Evolutionary conservation across 2,329 filamentous ascomycete species (phyloP), one percentile per base, ranked within the genome.

Genomic region (Gyromitra esculenta): DNA sequence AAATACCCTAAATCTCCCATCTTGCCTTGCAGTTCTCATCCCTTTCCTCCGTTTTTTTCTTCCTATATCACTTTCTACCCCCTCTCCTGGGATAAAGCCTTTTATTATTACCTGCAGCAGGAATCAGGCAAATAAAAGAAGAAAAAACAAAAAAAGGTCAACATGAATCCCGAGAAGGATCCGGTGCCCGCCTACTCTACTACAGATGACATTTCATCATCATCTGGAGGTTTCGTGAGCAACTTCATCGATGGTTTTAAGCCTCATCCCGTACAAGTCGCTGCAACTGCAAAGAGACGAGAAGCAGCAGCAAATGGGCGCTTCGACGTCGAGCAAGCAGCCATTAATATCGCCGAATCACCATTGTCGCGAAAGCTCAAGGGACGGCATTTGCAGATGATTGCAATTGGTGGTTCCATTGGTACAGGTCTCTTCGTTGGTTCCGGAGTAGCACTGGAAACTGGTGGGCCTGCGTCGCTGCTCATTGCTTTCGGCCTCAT

Each of bases 381-480:
- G 84, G 90, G 90, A 21, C 88, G 94, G 62, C 95, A 98, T 85
- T 83, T 97, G 82, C 94, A 97, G 85, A 97, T 97, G 95, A 97
- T 97, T 86, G 95, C 95, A 13, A 97, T 97, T 80, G 94, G 94
- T 80, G 94, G 94, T 56, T 95, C 92, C 9, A 97, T 97, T 81
- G 91, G 91, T 75, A 94, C 92, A 31, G 94, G 94, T 79, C 86
- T 97, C 1, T 97, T 97, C 82, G 92, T 97, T 50, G 91, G 92
- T 25, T 95, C 92, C 0, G 93, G 92, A 67, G 86, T 86, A 76
- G 90, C 92, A 9, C 85, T 96, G 75, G 86, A 88, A 62, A 85
- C 86, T 15, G 93, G 93, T 79, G 93, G 93, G 1, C 93, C 93
- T 3, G 93, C 91, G 0, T 91, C 92, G 0, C 83, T 96, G 25